Evolutionary conservation across 805 yeast species (phyloP).

Genomic region (Lipomyces oligophaga): DNA sequence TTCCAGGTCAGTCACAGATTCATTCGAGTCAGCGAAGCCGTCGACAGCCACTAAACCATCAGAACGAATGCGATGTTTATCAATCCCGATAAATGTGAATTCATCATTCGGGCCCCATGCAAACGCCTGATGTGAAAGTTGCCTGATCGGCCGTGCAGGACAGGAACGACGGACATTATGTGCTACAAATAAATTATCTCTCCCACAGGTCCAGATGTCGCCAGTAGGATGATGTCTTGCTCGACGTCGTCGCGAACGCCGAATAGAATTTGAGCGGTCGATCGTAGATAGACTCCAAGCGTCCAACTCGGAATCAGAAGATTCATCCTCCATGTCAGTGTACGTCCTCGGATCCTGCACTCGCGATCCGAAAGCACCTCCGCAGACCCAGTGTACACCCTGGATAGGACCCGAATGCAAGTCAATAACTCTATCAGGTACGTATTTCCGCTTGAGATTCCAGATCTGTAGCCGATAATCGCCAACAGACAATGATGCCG

Average conservation of each 20-base stretch:
- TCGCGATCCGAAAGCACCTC: slow-evolving; percentile 15
- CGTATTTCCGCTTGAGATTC: slow-evolving; percentile 63
- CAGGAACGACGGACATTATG: slow-evolving; percentile 43
- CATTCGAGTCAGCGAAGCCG: no score
- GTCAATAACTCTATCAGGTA: slow-evolving; percentile 58
- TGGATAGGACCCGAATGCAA: slow-evolving; percentile 49
- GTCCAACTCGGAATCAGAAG: neutral
- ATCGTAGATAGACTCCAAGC: neutral
- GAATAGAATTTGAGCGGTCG: neutral
- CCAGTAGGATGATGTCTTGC: slow-evolving; percentile 2
- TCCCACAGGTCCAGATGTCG: slow-evolving; percentile 48
- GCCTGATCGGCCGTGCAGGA: slow-evolving; percentile 47
- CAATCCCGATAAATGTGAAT: slow-evolving; percentile 42
- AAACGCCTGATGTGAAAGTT: slow-evolving; percentile 49
- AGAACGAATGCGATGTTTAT: slow-evolving; percentile 9
- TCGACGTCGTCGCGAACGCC: slow-evolving; percentile 1
- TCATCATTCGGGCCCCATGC: slow-evolving; percentile 55
- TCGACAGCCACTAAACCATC: slow-evolving; percentile 17
- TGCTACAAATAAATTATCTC: slow-evolving; percentile 48
- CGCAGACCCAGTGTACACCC: slow-evolving; percentile 53
- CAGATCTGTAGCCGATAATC: slow-evolving; percentile 66
- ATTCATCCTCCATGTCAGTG: neutral
- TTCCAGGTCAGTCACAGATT: no score
- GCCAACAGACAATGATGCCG: slow-evolving; percentile 62
- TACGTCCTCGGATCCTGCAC: neutral